Evolutionary conservation across 2,329 filamentous ascomycete genomes (phyloP).

Genomic region (Sarocladiaceae sp.): DNA sequence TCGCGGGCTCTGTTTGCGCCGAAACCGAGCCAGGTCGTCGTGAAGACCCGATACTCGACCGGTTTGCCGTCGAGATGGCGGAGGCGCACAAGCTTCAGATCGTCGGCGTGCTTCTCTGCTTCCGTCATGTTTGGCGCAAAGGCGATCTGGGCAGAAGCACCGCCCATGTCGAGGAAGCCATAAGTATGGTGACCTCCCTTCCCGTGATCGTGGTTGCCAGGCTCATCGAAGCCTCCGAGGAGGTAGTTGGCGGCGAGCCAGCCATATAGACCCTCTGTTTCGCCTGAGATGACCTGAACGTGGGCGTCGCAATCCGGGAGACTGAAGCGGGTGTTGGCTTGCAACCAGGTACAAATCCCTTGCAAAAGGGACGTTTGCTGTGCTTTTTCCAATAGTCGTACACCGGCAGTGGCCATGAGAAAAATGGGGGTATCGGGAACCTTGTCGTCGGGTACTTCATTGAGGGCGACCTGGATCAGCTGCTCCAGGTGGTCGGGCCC

Average conservation of each 20-base stretch:
- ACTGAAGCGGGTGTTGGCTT: conserved; percentile 68
- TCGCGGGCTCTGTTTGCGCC: conserved; percentile 90
- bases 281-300: conserved; percentile 89
- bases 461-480: conserved; percentile 75
- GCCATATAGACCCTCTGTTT: conserved; percentile 92
- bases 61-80: conserved; percentile 73
- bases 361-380: conserved; percentile 68
- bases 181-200: conserved; percentile 83
- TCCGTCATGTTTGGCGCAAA: conserved; percentile 94
- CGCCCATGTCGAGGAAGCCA: conserved; percentile 97
- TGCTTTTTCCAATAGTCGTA: conserved; percentile 72
- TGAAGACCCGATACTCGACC: conserved; percentile 83
- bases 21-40: conserved; percentile 94
- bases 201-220: conserved; percentile 65
- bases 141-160: conserved; percentile 93
- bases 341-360: conserved; percentile 78
- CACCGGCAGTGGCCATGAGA: conserved; percentile 90
- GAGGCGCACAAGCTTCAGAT: conserved; percentile 79
- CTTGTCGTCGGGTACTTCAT: conserved; percentile 66
- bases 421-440: conserved; percentile 85
- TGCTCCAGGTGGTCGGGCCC: conserved; percentile 75
- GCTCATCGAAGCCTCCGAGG: conserved; percentile 79
- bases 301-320: conserved; percentile 86
- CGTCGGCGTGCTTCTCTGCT: conserved; percentile 79
- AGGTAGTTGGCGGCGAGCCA: conserved; percentile 98